Evolutionary conservation across 2,329 filamentous ascomycete genomes (phyloP).

Genomic region (Cordyceps javanica): DNA sequence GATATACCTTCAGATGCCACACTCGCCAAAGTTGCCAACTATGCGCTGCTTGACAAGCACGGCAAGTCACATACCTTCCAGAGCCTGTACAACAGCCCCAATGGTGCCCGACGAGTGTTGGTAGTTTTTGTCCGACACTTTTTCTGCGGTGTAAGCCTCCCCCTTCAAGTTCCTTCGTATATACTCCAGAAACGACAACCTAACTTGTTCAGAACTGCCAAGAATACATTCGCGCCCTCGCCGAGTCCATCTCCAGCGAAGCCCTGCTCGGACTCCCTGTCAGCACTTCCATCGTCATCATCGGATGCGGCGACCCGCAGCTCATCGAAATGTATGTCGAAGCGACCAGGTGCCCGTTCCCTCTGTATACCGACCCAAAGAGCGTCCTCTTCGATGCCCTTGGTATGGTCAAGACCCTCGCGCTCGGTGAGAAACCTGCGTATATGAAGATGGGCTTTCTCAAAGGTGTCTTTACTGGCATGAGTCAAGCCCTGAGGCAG

Average conservation of each 20-base stretch:
- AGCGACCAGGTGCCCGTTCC: constrained; percentile 60
- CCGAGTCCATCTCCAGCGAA: constrained; percentile 48
- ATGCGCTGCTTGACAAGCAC: constrained; percentile 54
- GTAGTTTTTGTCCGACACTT: constrained; percentile 74
- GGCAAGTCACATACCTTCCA: constrained; percentile 57
- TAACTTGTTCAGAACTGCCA: constrained; percentile 58
- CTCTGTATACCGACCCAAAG: constrained; percentile 72
- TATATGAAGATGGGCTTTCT: constrained; percentile 56
- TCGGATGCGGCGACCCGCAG: constrained; percentile 65
- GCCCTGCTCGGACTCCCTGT: constrained; percentile 44
- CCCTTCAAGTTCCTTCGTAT: background rate
- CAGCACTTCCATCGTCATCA: constrained; percentile 58
- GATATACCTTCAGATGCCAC: constrained; percentile 44
- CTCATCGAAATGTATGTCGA: constrained; percentile 62
- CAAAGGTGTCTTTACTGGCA: constrained; percentile 42
- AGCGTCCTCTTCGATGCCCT: constrained; percentile 59
- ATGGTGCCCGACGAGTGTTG: constrained; percentile 52
- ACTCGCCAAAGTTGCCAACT: constrained; percentile 46
- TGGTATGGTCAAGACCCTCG: constrained; percentile 61
- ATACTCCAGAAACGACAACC: background rate
- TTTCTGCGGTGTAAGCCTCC: constrained; percentile 64
- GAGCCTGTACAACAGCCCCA: constrained; percentile 52
- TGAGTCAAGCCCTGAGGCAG: constrained; percentile 55
- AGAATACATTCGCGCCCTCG: constrained; percentile 62
- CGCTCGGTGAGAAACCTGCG: constrained; percentile 52